phyloP scores from a whole-genome alignment of 2,329 filamentous ascomycete species.

The Fusarium duplospermum region DNA sequence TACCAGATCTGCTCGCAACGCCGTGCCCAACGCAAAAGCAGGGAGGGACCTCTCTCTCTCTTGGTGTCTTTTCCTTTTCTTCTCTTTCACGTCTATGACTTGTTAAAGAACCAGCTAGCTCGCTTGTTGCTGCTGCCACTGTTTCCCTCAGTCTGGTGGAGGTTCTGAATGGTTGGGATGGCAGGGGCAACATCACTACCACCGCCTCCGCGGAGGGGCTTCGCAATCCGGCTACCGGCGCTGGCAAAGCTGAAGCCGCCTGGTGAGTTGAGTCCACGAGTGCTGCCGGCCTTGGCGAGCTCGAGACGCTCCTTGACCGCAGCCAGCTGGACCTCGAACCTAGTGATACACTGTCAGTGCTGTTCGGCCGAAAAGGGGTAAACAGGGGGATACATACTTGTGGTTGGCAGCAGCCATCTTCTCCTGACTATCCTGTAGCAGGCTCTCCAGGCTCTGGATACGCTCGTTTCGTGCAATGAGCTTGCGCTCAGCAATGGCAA shows the following conservation, averaged over 20 bases:
- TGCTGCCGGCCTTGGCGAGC: constrained; percentile 91
- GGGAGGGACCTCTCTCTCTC: constrained; percentile 20
- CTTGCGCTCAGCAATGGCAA: constrained; percentile 97
- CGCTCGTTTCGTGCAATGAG: constrained; percentile 96
- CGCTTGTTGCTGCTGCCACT: constrained; percentile 67
- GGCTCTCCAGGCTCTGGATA: constrained; percentile 90
- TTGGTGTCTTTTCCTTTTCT: constrained; percentile 21
- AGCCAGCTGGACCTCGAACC: constrained; percentile 96
- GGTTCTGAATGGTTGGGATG: constrained; percentile 67
- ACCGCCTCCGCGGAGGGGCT: constrained; percentile 74
- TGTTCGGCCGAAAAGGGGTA: not conserved
- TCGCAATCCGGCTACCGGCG: constrained; percentile 75
- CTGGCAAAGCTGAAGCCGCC: constrained; percentile 78
- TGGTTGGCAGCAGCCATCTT: constrained; percentile 98
- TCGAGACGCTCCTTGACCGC: constrained; percentile 98
- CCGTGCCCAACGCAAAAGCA: constrained; percentile 44
- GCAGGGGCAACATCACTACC: constrained; percentile 57
- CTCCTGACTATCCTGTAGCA: constrained; percentile 97
- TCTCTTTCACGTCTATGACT: constrained; percentile 55
- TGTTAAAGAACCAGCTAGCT: constrained; percentile 81
- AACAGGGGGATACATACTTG: constrained; percentile 72
- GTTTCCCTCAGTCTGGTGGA: constrained; percentile 68
- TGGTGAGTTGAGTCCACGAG: constrained; percentile 79
- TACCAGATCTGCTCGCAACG: constrained; percentile 43
- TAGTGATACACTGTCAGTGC: constrained; percentile 55